Evolutionary conservation across 2,329 filamentous ascomycete genomes (phyloP).

Genomic region (Alternaria gansuensis): DNA sequence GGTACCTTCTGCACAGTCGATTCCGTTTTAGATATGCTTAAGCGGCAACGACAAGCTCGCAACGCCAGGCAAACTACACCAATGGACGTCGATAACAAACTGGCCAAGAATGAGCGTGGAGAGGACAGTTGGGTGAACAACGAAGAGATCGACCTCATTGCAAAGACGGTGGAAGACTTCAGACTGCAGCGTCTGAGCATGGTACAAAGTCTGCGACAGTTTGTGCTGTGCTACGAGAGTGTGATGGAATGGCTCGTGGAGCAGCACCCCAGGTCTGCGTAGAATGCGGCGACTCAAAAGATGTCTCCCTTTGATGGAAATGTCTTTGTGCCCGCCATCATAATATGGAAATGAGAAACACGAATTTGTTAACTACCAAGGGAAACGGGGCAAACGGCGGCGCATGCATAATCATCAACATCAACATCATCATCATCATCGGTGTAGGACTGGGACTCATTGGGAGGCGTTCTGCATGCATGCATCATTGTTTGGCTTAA

Average conservation of each 20-base stretch:
- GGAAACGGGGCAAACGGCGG: slow-evolving; percentile 8
- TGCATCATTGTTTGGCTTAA: slow-evolving; percentile 18
- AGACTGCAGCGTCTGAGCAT: slow-evolving; percentile 88
- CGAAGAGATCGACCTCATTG: slow-evolving; percentile 79
- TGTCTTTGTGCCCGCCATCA: slow-evolving; percentile 14
- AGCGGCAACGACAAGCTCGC: slow-evolving; percentile 71
- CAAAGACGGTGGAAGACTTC: slow-evolving; percentile 90
- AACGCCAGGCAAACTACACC: slow-evolving; percentile 50
- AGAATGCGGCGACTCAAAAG: slow-evolving; percentile 11
- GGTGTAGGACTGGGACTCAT: slow-evolving; percentile 17
- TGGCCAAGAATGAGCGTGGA: slow-evolving; percentile 38
- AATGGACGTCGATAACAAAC: slow-evolving; percentile 52
- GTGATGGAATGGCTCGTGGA: slow-evolving; percentile 83
- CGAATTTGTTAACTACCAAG: slow-evolving; percentile 15
- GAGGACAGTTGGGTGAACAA: slow-evolving; percentile 73
- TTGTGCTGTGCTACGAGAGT: slow-evolving; percentile 95
- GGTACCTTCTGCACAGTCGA: slow-evolving; percentile 97
- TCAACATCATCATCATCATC: slow-evolving; percentile 15
- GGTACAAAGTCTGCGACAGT: slow-evolving; percentile 94
- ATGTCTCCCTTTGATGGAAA: slow-evolving; percentile 8
- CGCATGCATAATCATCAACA: slow-evolving; percentile 15
- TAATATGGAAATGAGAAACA: slow-evolving; percentile 23
- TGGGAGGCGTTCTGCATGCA: slow-evolving; percentile 21
- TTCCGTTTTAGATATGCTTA: slow-evolving; percentile 94
- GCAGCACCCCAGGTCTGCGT: slow-evolving; percentile 52